A percentile compares a stretch with the other conserved stretches of the same genome.
Conservation (phyloP, 352 stramenopile genomes). For the Phytophthora parvispora region DNA sequence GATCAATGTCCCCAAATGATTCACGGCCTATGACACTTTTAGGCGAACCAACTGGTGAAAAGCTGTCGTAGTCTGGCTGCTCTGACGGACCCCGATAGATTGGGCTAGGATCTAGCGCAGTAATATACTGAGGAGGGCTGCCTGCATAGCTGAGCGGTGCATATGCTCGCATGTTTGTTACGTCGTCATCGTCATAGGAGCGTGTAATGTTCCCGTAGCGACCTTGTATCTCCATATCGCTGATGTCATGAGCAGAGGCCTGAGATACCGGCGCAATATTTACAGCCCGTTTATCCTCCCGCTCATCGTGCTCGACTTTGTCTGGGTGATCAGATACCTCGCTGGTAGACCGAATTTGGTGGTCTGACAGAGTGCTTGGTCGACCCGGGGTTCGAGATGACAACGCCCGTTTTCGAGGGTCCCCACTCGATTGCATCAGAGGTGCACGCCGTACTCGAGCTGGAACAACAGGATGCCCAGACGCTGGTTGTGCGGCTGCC, state of each 20-base stretch:
- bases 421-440: slow-evolving; percentile 8
- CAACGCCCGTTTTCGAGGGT: slow-evolving; percentile 31
- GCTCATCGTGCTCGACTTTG: slow-evolving; percentile 16
- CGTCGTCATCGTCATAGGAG: slow-evolving; percentile 42
- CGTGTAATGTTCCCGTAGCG: slow-evolving; percentile 42
- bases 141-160: slow-evolving; percentile 33
- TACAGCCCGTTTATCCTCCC: slow-evolving; percentile 24
- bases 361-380: slow-evolving; percentile 26
- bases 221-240: slow-evolving; percentile 48
- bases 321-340: slow-evolving; percentile 13
- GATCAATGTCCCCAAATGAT: slow-evolving; percentile 38
- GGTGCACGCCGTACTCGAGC: neutral
- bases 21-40: slow-evolving; percentile 28
- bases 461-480: slow-evolving; percentile 1
- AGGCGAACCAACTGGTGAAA: slow-evolving; percentile 53
- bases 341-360: slow-evolving; percentile 16
- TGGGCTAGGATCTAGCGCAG: slow-evolving; percentile 37
- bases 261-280: slow-evolving; percentile 38
- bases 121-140: slow-evolving; percentile 45
- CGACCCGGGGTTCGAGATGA: slow-evolving; percentile 28
- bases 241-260: slow-evolving; percentile 32
- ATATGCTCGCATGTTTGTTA: slow-evolving; percentile 46
- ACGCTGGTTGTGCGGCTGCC: neutral
- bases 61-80: slow-evolving; percentile 50
- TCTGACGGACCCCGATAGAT: slow-evolving; percentile 47